Conservation (phyloP, 2,329 filamentous ascomycete genomes). For the Cytospora schulzeri region DNA sequence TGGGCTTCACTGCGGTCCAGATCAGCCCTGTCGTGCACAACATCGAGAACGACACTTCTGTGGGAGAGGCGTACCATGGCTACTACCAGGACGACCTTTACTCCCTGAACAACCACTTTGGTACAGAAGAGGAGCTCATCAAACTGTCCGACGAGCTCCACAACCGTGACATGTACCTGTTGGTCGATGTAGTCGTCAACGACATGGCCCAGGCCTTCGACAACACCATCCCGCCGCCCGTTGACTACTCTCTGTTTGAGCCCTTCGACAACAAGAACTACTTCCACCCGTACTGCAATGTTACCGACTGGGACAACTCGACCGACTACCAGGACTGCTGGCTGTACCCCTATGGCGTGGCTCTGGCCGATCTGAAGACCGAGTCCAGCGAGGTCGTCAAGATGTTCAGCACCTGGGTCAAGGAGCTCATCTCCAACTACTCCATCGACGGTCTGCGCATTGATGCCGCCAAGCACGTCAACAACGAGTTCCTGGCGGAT, state of each 20-base stretch:
- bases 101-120: constrained; percentile 59
- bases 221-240: constrained; percentile 44
- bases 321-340: constrained; percentile 51
- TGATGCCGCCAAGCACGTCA: constrained; percentile 64
- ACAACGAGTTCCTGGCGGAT: constrained; percentile 58
- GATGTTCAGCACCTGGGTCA: constrained; percentile 62
- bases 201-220: constrained; percentile 52
- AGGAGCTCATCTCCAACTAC: constrained; percentile 59
- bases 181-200: constrained; percentile 56
- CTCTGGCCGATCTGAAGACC: constrained; percentile 65
- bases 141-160: constrained; percentile 50
- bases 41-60: constrained; percentile 39
- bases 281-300: constrained; percentile 63
- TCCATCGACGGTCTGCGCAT: constrained; percentile 63
- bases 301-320: constrained; percentile 56
- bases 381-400: constrained; percentile 49
- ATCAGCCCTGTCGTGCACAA: constrained; percentile 58
- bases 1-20: constrained; percentile 62
- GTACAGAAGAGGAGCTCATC: constrained; percentile 60
- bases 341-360: constrained; percentile 54
- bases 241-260: constrained; percentile 42
- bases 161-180: constrained; percentile 44
- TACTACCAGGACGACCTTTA: constrained; percentile 57
- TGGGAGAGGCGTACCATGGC: constrained; percentile 50
- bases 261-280: constrained; percentile 56